Base-by-base conservation (phyloP, 2,329 filamentous ascomycete species). In the Penicillium sp. region DNA sequence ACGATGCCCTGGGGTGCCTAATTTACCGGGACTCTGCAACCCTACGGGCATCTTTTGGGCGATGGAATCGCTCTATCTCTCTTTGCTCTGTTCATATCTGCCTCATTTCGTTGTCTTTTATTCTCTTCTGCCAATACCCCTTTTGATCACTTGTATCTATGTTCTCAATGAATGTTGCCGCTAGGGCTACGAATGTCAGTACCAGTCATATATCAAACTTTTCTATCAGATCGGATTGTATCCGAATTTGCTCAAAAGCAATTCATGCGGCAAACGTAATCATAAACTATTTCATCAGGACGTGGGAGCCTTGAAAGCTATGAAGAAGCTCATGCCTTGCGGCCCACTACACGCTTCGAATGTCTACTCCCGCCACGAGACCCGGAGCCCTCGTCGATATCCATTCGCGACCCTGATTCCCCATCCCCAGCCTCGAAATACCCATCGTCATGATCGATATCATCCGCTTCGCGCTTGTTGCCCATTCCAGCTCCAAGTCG, bases 391-490 rank as follows among this genome's bases (percentile, higher is more conserved):
- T 73, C 70, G 53, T 75, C 73, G 48, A 72, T 70, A 62, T 72
- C 74, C 73, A 74, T 76, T 23, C 65, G 60, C 3, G 69, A 67
- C 3, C 63, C 61, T 12, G 61, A 58, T 7, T 60, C 61, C 43
- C 63, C 63, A 47, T 65, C 61, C 4, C 61, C 61, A 28, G 67
- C 62, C 23, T 70, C 69, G 47, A 64, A 70, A 48, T 66, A 71
- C 10, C 70, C 70, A 61, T 74, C 66, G 58, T 74, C 70, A 21
- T 69, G 65, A 42, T 74, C 68, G 28, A 70, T 64, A 50, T 74
- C 70, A 48, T 73, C 71, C 4, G 66, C 67, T 58, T 76, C 74
- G 13, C 74, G 69, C 59, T 76, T 76, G 52, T 73, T 75, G 4
- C 65, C 57, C 28, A 47, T 12, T 10, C 55, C 58, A n/a, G 45